Percentiles rank a stretch among this genome's conserved stretches.
Evolutionary conservation across 129 eudicot species (phyloP).

Genomic region (Cynara cardunculus): DNA sequence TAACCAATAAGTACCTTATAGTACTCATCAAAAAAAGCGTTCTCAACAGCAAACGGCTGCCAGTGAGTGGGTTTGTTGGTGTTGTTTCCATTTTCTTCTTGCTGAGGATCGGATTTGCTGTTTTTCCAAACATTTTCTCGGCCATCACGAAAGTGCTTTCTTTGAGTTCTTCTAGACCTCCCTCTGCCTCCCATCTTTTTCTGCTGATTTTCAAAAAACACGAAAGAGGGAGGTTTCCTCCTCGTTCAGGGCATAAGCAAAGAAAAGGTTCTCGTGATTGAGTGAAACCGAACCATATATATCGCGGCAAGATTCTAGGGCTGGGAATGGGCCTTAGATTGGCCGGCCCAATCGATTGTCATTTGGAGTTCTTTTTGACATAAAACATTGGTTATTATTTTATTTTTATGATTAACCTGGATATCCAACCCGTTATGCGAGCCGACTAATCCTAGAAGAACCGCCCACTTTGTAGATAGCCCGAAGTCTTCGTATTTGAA

Average conservation of each 20-base stretch:
- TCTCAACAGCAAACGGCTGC: slow-evolving; percentile 72
- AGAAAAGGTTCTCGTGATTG: not conserved
- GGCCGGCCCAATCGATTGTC: not conserved
- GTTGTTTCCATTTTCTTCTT: slow-evolving; percentile 5
- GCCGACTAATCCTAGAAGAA: too few species aligned
- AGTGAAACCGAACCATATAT: not conserved
- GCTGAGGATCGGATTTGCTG: slow-evolving; percentile 44
- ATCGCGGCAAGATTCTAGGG: not conserved
- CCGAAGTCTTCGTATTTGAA: too few species aligned
- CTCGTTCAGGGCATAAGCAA: not conserved
- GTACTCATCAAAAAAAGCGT: slow-evolving; percentile 69
- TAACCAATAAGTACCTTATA: slow-evolving; percentile 49
- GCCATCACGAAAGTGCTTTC: slow-evolving; percentile 82
- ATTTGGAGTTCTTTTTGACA: not conserved
- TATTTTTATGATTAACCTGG: too few species aligned
- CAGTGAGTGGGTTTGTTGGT: slow-evolving; percentile 31
- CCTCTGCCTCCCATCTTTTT: slow-evolving; percentile 78
- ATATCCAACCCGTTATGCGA: too few species aligned
- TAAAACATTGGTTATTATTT: too few species aligned
- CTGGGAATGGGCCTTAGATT: not conserved
- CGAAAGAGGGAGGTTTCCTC: not conserved
- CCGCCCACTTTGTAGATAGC: too few species aligned
- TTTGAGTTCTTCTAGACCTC: slow-evolving; percentile 86
- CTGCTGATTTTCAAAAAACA: not conserved
- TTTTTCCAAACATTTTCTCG: slow-evolving; percentile 91